A percentile compares a stretch with the other conserved stretches of the same genome.
Conservation (phyloP, 139 green algal species). For the Pedinophyceae sp. region DNA sequence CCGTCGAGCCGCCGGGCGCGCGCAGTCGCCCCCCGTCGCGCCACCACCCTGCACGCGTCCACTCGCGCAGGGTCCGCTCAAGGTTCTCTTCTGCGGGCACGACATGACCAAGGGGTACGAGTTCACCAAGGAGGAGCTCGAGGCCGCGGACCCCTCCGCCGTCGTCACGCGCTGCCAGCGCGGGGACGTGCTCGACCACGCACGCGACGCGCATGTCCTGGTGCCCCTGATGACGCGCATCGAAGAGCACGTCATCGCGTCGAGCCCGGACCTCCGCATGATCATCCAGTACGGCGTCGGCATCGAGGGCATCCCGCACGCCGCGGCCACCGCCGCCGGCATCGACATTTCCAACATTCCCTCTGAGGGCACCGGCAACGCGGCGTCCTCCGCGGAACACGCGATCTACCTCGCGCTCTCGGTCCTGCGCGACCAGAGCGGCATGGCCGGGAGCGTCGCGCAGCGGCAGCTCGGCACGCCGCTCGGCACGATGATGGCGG, state of each 20-base stretch:
- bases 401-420: slow-evolving; percentile 43
- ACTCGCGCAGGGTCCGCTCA: too few species aligned
- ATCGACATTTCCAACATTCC: slow-evolving; percentile 49
- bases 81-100: slow-evolving; percentile 25
- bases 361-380: slow-evolving; percentile 32
- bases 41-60: too few species aligned
- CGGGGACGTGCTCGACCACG: slow-evolving; percentile 11
- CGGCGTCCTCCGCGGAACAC: slow-evolving; percentile 43
- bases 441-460: slow-evolving; percentile 12
- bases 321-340: slow-evolving; percentile 26
- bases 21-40: too few species aligned
- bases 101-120: slow-evolving; percentile 21
- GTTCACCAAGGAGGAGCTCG: slow-evolving; percentile 19
- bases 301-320: slow-evolving; percentile 23
- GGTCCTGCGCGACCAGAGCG: slow-evolving; percentile 21
- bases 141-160: neutral
- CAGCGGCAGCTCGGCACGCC: slow-evolving; percentile 16
- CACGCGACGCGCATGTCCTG: slow-evolving; percentile 23
- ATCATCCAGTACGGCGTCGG: slow-evolving; percentile 53
- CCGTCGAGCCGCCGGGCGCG: too few species aligned
- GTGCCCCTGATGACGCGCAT: slow-evolving; percentile 36
- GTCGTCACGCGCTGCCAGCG: slow-evolving; percentile 15
- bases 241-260: slow-evolving; percentile 14
- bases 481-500: slow-evolving; percentile 19
- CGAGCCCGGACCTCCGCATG: slow-evolving; percentile 20